Base-by-base conservation (phyloP, 2,329 filamentous ascomycete genomes). In the Fusarium sp. region DNA sequence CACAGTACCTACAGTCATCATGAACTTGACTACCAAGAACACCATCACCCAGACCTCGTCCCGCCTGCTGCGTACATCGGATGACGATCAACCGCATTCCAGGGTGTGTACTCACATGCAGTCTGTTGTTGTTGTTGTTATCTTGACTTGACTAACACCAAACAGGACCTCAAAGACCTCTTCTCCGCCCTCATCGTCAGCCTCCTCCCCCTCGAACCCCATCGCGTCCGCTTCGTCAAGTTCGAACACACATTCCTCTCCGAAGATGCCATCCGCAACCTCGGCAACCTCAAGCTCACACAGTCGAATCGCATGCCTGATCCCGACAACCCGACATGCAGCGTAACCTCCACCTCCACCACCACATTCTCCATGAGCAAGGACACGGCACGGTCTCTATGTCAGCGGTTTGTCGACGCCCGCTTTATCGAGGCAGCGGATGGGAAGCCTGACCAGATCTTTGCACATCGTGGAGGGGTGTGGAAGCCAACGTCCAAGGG, bases 351-450 rank as follows among this genome's bases (percentile, higher is more conserved):
- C 0, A 99, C 96, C 0, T 98, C 96, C 0, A 98, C 96, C 0
- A 98, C 96, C 0, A 98, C 96, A 3, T 99, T 98, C 82, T 98
- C 96, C 69, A 99, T 99, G 96, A 96, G 96, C 60, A 96, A 95
- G 83, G 96, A 98, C 80, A 98, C 98, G 95, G 96, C 96, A 35
- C 90, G 95, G 65, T 96, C 94, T 4, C 95, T 98, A 66, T 98
- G 96, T 82, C 94, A 97, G 81, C 92, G 95, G 46, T 98, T 98
- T 78, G 89, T 98, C 69, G 96, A 98, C 78, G 96, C 96, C 62
- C 90, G 96, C 66, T 97, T 98, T 82, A 95, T 98, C 64, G 96
- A 98, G 83, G 94, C 95, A 4, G 93, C 94, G 12, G 96, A 98
- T 81, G 94, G 94, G 74, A 97, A 96, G 83, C 88, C 92, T 55